phyloP scores from a whole-genome alignment of 768 basidiomycete species.

The Tulasnella calospora region DNA sequence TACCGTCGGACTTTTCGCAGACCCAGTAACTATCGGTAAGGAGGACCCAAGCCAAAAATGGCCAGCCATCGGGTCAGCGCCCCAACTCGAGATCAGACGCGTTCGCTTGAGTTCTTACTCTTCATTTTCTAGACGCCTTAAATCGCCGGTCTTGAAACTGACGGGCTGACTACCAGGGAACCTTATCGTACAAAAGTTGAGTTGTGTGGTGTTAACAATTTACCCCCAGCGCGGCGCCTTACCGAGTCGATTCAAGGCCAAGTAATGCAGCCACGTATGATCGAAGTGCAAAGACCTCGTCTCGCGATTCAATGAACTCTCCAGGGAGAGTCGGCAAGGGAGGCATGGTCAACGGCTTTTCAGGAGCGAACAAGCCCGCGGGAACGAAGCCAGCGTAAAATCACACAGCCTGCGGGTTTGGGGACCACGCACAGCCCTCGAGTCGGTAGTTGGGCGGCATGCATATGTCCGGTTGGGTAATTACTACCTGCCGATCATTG shows the following conservation, averaged over 20 bases:
- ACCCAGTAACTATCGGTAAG: constrained; percentile 82
- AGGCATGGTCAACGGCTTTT: constrained; percentile 11
- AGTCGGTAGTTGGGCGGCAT: neutral
- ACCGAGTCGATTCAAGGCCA: constrained; percentile 61
- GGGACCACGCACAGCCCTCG: neutral
- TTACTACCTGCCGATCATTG: neutral
- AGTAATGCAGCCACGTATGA: constrained; percentile 61
- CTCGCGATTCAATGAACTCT: constrained; percentile 10
- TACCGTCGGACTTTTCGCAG: constrained; percentile 96
- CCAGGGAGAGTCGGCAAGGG: constrained; percentile 22
- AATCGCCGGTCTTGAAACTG: constrained; percentile 68
- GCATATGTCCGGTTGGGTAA: neutral
- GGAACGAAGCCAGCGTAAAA: neutral
- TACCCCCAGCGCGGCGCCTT: constrained; percentile 30
- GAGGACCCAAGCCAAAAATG: neutral
- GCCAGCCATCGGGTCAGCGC: neutral
- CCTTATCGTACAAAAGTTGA: constrained; percentile 38
- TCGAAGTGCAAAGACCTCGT: constrained; percentile 43
- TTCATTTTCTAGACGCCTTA: constrained; percentile 71
- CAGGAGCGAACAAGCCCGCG: neutral
- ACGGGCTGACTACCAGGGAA: constrained; percentile 97
- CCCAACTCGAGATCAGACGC: neutral
- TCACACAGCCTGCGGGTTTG: neutral
- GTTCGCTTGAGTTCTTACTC: constrained; percentile 51
- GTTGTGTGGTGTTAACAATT: neutral